Evolutionary conservation across 305 asterid genomes (phyloP).

Genomic region (Fraxinus platypoda): DNA sequence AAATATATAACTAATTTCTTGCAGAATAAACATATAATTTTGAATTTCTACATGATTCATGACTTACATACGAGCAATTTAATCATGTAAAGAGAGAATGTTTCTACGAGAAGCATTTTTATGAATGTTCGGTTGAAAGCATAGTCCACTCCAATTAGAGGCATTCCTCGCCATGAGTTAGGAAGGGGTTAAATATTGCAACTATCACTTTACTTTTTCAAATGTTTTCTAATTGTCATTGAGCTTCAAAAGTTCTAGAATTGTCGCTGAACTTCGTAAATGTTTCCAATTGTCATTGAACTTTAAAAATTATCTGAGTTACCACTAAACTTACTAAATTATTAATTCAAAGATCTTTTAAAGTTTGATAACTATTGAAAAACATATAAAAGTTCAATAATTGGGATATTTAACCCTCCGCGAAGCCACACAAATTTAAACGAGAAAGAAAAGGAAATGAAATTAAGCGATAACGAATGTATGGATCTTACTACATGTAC

Average conservation of each 20-base stretch:
- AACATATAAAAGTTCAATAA: not conserved
- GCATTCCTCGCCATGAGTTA: not conserved
- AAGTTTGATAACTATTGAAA: not conserved
- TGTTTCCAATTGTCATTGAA: not conserved
- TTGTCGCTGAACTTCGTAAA: not conserved
- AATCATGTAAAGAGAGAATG: not conserved
- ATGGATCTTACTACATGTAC: too few species aligned
- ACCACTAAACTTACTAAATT: not conserved
- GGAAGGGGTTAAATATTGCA: not conserved
- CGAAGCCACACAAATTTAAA: not conserved
- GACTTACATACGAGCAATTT: not conserved
- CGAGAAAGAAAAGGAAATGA: not conserved
- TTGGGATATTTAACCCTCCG: not conserved
- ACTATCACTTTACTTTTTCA: not conserved
- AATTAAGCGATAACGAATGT: too few species aligned
- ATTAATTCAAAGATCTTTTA: not conserved
- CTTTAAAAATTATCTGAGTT: not conserved
- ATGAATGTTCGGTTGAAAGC: not conserved
- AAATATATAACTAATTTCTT: not conserved
- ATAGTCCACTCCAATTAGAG: not conserved
- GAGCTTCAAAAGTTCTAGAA: not conserved
- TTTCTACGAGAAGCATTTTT: not conserved
- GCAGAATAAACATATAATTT: not conserved
- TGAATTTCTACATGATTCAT: too few species aligned
- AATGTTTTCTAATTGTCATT: not conserved